Evolutionary conservation across 129 eudicot genomes (phyloP), one percentile per base, ranked within the genome.

Genomic region (Ambrosia artemisiifolia): DNA sequence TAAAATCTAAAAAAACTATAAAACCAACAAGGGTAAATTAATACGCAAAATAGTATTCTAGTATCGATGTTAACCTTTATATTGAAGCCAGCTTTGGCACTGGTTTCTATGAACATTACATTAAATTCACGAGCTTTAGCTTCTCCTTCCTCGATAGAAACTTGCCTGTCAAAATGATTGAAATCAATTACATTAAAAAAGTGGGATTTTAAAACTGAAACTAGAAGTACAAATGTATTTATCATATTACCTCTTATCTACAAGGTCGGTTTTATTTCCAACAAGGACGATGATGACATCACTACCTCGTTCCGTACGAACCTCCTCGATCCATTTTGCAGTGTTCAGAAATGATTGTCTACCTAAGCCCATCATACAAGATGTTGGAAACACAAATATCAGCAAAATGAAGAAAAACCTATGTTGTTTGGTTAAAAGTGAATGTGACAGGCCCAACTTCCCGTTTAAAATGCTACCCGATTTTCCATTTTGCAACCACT

Each of bases 21-120:
- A 24, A 24, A 24, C 28, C 28, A 24, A 24, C 28, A 24, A 24
- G 28, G 60, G 60, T 18, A 53, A 17, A 53, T 14, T 53, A 53
- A 53, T 18, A 56, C 63, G 11, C 34, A 2, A 11, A 10, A 56
- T 56, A 56, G 20, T 20, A 56, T 20, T 56, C 63, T 54, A 28
- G 30, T 75, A 19, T 12, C 6, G 57, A 11, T 35, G 46, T 20
- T 75, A 75, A 89, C 96, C 92, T 89, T 89, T 18, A 86, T 86
- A 44, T 89, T 89, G 84, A 89, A 89, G 17, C 96, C 96, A 5
- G 96, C 96, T 72, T 86, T 89, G 32, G 96, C 96, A 87, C 96
- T 89, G 34, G 96, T 89, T 85, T 89, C 96, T 63, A 89, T 89
- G 67, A 87, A 86, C 92, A 89, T 86, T 53, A 89, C 91, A 16